Conservation (phyloP, 345 rosid species). For the Populus deltoides region DNA sequence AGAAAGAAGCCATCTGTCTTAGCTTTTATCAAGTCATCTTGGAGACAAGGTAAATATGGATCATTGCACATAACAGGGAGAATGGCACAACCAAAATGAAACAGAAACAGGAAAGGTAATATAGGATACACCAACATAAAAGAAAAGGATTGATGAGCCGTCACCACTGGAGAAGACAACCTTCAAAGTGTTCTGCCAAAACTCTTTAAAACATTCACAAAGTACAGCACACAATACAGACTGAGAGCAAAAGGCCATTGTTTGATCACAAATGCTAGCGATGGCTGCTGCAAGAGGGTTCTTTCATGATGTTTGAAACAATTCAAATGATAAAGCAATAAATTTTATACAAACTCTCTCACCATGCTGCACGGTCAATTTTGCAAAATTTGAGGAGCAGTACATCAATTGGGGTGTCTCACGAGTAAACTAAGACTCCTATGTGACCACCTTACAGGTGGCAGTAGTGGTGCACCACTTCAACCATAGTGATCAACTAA, state of each 20-base stretch:
- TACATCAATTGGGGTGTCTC: not conserved
- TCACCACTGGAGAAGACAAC: not conserved
- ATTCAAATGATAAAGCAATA: not conserved
- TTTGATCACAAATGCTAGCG: not conserved
- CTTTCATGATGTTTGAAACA: not conserved
- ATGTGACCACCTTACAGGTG: too few relatives aligned
- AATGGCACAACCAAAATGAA: not conserved
- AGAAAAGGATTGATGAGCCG: not conserved
- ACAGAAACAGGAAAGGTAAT: not conserved
- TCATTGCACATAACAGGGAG: too few relatives aligned
- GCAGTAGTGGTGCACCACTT: too few relatives aligned
- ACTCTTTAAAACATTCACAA: not conserved
- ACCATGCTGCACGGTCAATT: not conserved
- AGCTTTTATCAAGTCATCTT: not conserved
- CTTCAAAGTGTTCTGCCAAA: not conserved
- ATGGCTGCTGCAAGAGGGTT: not conserved
- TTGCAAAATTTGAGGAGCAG: not conserved
- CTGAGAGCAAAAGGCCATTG: not conserved
- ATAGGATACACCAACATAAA: not conserved
- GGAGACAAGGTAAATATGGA: too few relatives aligned
- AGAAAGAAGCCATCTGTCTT: not conserved
- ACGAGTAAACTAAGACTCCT: not conserved
- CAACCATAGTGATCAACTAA: too few relatives aligned
- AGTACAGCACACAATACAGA: not conserved
- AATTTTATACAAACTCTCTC: not conserved